Base-by-base conservation (phyloP, 345 rosid species). In the Dovyalis caffra region DNA sequence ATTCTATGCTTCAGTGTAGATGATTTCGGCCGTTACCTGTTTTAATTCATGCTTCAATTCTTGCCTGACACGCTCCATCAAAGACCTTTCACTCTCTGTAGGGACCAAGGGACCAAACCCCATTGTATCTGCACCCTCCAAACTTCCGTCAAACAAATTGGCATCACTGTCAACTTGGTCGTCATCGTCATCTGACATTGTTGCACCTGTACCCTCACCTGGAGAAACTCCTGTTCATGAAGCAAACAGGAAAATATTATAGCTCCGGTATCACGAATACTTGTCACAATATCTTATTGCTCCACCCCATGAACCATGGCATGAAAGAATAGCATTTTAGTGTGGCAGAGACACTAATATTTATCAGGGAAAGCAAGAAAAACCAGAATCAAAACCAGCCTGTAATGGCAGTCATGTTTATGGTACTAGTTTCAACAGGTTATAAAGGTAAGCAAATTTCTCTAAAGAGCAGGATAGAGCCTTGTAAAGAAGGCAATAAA, bases 131-230 rank as follows among this genome's bases (percentile, higher is more conserved):
- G 82, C 21, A 8, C 89, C 93, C 3, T 93, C 99, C 82, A 93
- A 71, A 68, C 88, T 82, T 71, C 89, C 95, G 78, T 90, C 99
- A 33, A 86, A 93, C 87, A 93, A 72, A 83, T 87, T 90, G 66
- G 89, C 83, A 68, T 93, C 99, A 25, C 97, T 88, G 37, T 95
- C 99, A 18, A 88, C 91, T 83, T 89, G 98, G 73, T 95, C 99
- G 11, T 95, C 98, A 20, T 95, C 99, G 21, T 93, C 97, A 37
- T 95, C 99, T 0, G 99, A 95, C 99, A 95, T 95, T 66, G 99
- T 95, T 58, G 98, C 98, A 2, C 97, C 97, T 10, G 90, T 91
- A 4, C 97, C 99, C 84, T 95, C 98, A 14, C 98, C 97, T 0
- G 97, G 97, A 74, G 99, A 93, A 76, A 93, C 93, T 81, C 99